These are phyloP conservation scores for Clavispora carvajalis DNA, from an alignment of 805 yeast species.

Conservation along the genomic window DNA sequence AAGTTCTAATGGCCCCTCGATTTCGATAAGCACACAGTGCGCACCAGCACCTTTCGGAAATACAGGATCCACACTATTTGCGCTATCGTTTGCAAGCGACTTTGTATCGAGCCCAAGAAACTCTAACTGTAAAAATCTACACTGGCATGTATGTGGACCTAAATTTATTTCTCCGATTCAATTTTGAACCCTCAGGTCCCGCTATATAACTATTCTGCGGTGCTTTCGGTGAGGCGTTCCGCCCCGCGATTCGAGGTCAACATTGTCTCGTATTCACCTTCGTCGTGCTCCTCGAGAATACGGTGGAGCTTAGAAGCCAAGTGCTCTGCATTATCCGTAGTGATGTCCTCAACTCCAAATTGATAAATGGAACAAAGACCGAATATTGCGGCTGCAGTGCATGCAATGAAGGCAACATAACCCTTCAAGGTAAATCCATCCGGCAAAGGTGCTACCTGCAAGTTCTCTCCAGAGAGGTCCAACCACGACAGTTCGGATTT, in stretches of 20 bases:
- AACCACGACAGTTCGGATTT: conserved; percentile 44
- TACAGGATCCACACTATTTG: background rate
- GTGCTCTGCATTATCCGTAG: conserved; percentile 43
- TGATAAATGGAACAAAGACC: conserved; percentile 57
- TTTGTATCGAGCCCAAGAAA: no score
- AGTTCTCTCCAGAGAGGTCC: conserved; percentile 53
- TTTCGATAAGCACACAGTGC: background rate
- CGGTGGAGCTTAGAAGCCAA: conserved; percentile 30
- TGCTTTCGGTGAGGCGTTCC: background rate
- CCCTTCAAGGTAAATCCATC: conserved; percentile 68
- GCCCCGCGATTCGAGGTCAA: background rate
- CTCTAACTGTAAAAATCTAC: no score
- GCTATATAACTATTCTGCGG: background rate
- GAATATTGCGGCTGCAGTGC: conserved; percentile 50
- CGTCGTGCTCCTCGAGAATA: conserved; percentile 25
- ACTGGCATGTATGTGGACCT: no score
- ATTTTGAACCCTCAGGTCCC: no score
- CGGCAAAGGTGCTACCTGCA: conserved; percentile 61
- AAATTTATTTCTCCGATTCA: no score
- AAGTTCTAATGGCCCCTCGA: background rate
- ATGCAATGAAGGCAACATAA: conserved; percentile 53
- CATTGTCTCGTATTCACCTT: conserved; percentile 13
- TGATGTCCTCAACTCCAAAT: conserved; percentile 63
- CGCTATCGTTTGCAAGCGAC: no score
- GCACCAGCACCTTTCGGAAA: background rate